Conservation (phyloP, 139 green algal species). For the Auxenochlorella pyrenoidosa region DNA sequence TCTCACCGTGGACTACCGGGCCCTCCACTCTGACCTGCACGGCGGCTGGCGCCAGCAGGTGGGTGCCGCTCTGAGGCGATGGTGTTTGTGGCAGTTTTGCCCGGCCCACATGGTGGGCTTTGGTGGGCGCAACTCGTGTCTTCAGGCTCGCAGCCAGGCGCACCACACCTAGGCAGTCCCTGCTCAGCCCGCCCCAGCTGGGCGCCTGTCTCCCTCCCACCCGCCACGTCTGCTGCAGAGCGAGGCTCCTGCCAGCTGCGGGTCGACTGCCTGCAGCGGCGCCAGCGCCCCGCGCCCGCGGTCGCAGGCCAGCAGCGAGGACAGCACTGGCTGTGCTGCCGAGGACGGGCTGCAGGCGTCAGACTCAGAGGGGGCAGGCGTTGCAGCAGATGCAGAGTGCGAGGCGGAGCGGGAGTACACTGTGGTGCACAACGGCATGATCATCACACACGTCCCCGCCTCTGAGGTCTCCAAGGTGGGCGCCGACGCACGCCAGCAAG, state of each 20-base stretch:
- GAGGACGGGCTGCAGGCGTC: not conserved
- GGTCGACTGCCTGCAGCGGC: not conserved
- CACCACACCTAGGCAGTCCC: too few relatives aligned
- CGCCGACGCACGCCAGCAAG: too few relatives aligned
- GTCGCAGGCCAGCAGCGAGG: not conserved
- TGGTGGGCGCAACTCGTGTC: too few relatives aligned
- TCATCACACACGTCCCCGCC: slow-evolving; percentile 39
- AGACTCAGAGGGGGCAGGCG: not conserved
- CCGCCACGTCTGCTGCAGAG: too few relatives aligned
- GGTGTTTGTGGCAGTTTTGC: not conserved
- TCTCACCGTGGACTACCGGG: slow-evolving; percentile 40
- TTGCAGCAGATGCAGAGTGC: not conserved
- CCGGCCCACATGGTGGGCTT: too few relatives aligned
- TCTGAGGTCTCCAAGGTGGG: slow-evolving; percentile 35
- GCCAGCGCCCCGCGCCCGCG: not conserved
- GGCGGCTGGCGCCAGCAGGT: slow-evolving; percentile 9
- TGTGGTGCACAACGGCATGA: slow-evolving; percentile 33
- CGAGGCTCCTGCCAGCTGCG: not conserved
- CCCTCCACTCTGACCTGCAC: slow-evolving; percentile 21
- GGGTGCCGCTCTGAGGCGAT: not conserved
- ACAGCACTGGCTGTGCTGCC: not conserved
- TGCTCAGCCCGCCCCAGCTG: too few relatives aligned
- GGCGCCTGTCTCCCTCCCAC: too few relatives aligned
- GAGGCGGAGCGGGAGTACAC: slow-evolving; percentile 27
- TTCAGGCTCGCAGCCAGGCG: not conserved